These are phyloP conservation scores for slime mould (Dictyostelium discoideum) DNA, from an alignment of 78 protist species.

Conservation along the genomic window DNA sequence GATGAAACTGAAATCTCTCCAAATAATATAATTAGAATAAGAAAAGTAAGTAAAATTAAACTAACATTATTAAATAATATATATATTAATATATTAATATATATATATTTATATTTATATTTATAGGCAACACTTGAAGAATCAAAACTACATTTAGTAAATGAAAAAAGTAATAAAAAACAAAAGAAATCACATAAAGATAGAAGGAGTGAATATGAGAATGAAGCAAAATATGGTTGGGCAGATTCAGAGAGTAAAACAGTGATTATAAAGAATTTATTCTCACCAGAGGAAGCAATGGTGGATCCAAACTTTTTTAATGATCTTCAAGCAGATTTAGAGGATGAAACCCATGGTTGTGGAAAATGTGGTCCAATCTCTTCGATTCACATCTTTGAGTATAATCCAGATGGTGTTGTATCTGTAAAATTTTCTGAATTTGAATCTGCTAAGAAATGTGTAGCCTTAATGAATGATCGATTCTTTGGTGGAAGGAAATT, in stretches of 20 bases:
- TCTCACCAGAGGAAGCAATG: constrained; percentile 42
- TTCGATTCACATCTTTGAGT: constrained; percentile 50
- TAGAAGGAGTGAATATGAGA: constrained; percentile 18
- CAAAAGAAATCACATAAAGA: not conserved
- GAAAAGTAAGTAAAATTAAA: constrained; percentile 40
- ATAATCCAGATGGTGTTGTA: constrained; percentile 85
- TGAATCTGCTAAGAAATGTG: constrained; percentile 72
- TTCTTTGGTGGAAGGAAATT: constrained; percentile 66
- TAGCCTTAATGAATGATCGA: constrained; percentile 79
- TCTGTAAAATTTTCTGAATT: constrained; percentile 61
- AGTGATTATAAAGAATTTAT: constrained; percentile 47
- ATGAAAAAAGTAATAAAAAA: not conserved
- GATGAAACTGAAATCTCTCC: constrained; percentile 67
- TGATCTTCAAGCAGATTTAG: constrained; percentile 46
- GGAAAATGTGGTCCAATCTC: constrained; percentile 76
- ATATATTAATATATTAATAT: too few species aligned
- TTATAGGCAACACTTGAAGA: constrained; percentile 44
- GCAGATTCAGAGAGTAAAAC: constrained; percentile 51
- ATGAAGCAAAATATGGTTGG: constrained; percentile 54
- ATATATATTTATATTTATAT: not conserved
- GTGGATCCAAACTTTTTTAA: constrained; percentile 59
- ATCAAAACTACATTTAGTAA: not conserved
- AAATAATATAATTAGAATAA: constrained; percentile 6
- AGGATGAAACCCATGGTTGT: constrained; percentile 70
- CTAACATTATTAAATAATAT: too few species aligned